Base-by-base conservation (phyloP, 805 yeast genomes). In the Yamadazyma kitorensis region DNA sequence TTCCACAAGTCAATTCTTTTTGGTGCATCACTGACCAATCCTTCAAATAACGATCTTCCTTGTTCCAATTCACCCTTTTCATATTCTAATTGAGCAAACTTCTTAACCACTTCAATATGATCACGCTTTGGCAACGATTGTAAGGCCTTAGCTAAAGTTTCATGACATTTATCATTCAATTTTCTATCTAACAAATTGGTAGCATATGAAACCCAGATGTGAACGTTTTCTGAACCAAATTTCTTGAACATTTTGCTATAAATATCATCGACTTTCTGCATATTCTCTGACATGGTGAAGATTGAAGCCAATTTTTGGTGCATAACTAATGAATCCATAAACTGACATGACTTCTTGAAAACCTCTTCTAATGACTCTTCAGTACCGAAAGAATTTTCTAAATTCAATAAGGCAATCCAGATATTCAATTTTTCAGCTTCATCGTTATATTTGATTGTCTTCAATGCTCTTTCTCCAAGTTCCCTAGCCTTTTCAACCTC, bases 401-500 rank as follows among this genome's bases (percentile, higher is more conserved):
- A 74, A 63, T 93, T 93, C 49, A 93, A 74, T 52, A 88, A 61
- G 0, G 98, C 98, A 58, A 91, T 85, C 98, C 98, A 94, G 29
- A 93, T 82, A 55, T 93, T 93, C 62, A 88, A 61, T 60, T 88
- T 86, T 59, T 93, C 98, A 49, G 79, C 82, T 59, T 93, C 98
- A 52, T 89, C 96, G 52, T 96, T 78, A 63, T 80, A 86, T 50
- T 77, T 80, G 48, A 93, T 94, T 5, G 93, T 82, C 65, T 86
- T 86, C 54, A 93, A 72, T 2, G 98, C 98, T 43, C 98, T 78
- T 49, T 82, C 85, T 28, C 86, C 97, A 49, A 93, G 78, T 57
- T 86, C 95, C 49, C 98, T 79, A 7, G 97, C 96, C 61, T 86
- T 87, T 24, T 91, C 97, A 39, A 88, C 68, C 60, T 93, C 98